These are phyloP conservation scores for Fusarium neocosmosporiellum DNA, from an alignment of 2,329 filamentous ascomycete genomes.

Conservation along the genomic window DNA sequence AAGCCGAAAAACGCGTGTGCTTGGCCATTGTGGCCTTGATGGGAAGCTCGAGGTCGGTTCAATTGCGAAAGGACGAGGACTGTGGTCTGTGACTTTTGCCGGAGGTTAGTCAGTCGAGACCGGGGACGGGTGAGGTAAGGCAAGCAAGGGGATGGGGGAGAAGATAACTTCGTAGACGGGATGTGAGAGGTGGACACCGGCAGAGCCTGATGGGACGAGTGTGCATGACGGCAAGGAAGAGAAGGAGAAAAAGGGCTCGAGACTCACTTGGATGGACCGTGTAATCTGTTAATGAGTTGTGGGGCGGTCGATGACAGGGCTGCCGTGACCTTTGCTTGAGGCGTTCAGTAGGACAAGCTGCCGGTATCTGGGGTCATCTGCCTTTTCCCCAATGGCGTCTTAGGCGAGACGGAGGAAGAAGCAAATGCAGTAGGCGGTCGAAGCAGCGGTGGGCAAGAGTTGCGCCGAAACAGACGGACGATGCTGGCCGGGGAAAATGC, in stretches of 20 bases:
- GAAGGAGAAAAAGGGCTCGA: slow-evolving; percentile 32
- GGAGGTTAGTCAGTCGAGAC: slow-evolving; percentile 33
- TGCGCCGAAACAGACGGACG: slow-evolving; percentile 22
- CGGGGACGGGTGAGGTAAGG: slow-evolving; percentile 15
- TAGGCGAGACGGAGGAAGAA: slow-evolving; percentile 34
- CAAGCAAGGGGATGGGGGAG: slow-evolving; percentile 26
- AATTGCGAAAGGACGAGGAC: slow-evolving; percentile 19
- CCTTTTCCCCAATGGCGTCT: slow-evolving; percentile 8
- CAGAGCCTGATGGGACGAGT: slow-evolving; percentile 40
- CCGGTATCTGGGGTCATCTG: slow-evolving; percentile 36
- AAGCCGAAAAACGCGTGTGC: slow-evolving; percentile 58
- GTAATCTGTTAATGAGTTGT: slow-evolving; percentile 41
- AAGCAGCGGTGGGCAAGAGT: slow-evolving; percentile 23
- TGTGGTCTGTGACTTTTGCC: slow-evolving; percentile 27
- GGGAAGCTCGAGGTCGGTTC: slow-evolving; percentile 26
- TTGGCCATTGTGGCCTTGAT: slow-evolving; percentile 64
- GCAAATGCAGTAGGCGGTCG: slow-evolving; percentile 28
- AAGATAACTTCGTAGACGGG: slow-evolving; percentile 35
- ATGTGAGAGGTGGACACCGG: slow-evolving; percentile 39
- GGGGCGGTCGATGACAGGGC: slow-evolving; percentile 42
- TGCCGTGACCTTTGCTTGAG: slow-evolving; percentile 38
- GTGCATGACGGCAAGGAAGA: slow-evolving; percentile 41
- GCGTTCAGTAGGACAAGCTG: slow-evolving; percentile 39
- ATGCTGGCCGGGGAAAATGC: background rate
- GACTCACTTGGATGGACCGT: slow-evolving; percentile 42